These are phyloP conservation scores for Aspergillus amoenus DNA, from an alignment of 2,329 filamentous ascomycete genomes.

Conservation along the genomic window DNA sequence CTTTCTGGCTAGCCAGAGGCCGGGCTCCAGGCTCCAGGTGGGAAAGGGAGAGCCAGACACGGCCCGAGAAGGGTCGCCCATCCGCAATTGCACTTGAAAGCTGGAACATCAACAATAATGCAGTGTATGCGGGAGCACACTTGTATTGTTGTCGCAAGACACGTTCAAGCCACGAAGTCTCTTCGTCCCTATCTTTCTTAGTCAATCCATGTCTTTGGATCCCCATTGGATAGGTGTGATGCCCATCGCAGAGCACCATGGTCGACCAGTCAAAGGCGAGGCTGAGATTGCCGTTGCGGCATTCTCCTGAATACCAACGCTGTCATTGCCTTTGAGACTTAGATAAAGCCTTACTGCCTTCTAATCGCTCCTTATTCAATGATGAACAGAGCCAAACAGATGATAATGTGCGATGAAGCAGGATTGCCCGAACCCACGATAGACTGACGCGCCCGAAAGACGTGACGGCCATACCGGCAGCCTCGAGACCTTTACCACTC, in stretches of 20 bases:
- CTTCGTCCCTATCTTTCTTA: background rate
- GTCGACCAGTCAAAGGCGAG: background rate
- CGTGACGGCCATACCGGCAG: background rate
- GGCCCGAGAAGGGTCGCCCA: constrained; percentile 19
- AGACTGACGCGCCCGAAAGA: constrained; percentile 2
- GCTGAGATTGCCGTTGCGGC: background rate
- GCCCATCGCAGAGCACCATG: background rate
- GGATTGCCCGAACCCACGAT: background rate
- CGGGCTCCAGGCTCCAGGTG: constrained; percentile 3
- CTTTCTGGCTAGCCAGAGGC: constrained; percentile 6
- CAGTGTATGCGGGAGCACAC: background rate
- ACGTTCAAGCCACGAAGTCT: background rate
- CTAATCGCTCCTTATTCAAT: background rate
- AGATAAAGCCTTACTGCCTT: background rate
- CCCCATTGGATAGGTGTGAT: background rate
- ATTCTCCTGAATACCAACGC: background rate
- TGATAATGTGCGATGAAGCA: background rate
- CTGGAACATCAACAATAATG: constrained; percentile 18
- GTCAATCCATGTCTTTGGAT: background rate
- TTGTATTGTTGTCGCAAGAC: background rate
- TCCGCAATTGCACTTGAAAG: constrained; percentile 25
- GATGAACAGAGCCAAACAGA: background rate
- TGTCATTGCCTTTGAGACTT: background rate
- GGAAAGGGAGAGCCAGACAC: constrained; percentile 19
- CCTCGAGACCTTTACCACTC: background rate